A percentile compares a stretch with the other conserved stretches of the same genome.
These are phyloP conservation scores for Naganishia sp. DNA, from an alignment of 1,284 basidiomycete species.

Conservation along the genomic window DNA sequence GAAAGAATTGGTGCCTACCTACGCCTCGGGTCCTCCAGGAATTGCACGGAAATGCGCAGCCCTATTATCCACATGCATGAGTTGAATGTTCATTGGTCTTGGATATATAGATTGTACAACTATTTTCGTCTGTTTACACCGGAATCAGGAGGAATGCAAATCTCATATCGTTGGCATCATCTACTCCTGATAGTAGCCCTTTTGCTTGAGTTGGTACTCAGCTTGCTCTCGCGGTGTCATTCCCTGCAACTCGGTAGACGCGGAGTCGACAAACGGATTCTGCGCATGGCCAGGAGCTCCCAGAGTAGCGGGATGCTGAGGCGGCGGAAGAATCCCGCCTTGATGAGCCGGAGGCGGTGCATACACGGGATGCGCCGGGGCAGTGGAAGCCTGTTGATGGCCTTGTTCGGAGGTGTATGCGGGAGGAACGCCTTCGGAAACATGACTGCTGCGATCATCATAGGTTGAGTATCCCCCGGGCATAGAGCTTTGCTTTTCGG, in stretches of 20 bases:
- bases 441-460: background rate
- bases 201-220: slow-evolving; percentile 25
- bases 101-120: background rate
- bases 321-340: slow-evolving; percentile 17
- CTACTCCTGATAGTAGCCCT: slow-evolving; percentile 12
- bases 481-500: slow-evolving; percentile 9
- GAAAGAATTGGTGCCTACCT: too few species aligned
- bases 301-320: slow-evolving; percentile 27
- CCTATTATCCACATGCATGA: too few species aligned
- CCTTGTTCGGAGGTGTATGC: slow-evolving; percentile 18
- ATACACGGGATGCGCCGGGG: slow-evolving; percentile 7
- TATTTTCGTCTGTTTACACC: background rate
- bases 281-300: slow-evolving; percentile 7
- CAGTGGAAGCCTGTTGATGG: background rate
- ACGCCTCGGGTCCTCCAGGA: too few species aligned
- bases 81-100: too few species aligned
- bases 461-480: slow-evolving; percentile 5
- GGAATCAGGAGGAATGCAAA: background rate
- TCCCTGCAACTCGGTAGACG: slow-evolving; percentile 6
- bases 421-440: slow-evolving; percentile 5
- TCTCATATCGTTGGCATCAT: background rate
- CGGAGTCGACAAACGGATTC: slow-evolving; percentile 9
- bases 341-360: slow-evolving; percentile 8
- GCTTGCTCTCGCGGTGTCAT: slow-evolving; percentile 29
- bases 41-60: too few species aligned